These are phyloP conservation scores for Suillus subluteus DNA, from an alignment of 768 basidiomycete genomes.

Conservation along the genomic window DNA sequence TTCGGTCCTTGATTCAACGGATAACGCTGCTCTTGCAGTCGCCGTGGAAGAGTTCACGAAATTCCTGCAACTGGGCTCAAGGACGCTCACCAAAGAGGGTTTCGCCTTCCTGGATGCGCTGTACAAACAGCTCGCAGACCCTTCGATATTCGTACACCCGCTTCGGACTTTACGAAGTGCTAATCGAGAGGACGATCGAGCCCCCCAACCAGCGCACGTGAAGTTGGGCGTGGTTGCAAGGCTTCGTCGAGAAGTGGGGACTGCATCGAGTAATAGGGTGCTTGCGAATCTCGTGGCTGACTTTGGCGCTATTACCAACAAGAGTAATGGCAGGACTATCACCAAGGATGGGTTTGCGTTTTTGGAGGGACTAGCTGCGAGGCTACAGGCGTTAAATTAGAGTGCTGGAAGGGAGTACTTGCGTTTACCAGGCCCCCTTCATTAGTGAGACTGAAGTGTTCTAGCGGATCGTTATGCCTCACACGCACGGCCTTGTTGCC, in stretches of 20 bases:
- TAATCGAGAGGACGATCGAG: constrained; percentile 41
- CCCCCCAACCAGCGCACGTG: constrained; percentile 50
- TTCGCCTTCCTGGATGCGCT: constrained; percentile 71
- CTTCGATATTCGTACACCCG: constrained; percentile 59
- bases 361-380: constrained; percentile 59
- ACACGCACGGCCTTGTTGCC: not conserved
- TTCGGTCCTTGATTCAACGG: constrained; percentile 47
- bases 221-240: constrained; percentile 65
- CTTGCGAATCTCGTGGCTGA: constrained; percentile 70
- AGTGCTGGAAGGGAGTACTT: not conserved
- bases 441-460: not conserved
- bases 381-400: constrained; percentile 42
- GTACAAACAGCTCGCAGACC: constrained; percentile 71
- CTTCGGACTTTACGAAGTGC: constrained; percentile 49
- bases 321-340: constrained; percentile 68
- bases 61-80: constrained; percentile 62
- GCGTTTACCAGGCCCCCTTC: not conserved
- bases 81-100: constrained; percentile 69
- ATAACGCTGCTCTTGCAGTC: constrained; percentile 57
- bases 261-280: constrained; percentile 53
- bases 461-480: not conserved
- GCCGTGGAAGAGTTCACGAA: constrained; percentile 64
- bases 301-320: constrained; percentile 71
- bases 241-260: constrained; percentile 56
- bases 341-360: constrained; percentile 81